Base-by-base conservation (phyloP, 225 moss, liverwort and hornwort species). In the Pleurozium schreberi region DNA sequence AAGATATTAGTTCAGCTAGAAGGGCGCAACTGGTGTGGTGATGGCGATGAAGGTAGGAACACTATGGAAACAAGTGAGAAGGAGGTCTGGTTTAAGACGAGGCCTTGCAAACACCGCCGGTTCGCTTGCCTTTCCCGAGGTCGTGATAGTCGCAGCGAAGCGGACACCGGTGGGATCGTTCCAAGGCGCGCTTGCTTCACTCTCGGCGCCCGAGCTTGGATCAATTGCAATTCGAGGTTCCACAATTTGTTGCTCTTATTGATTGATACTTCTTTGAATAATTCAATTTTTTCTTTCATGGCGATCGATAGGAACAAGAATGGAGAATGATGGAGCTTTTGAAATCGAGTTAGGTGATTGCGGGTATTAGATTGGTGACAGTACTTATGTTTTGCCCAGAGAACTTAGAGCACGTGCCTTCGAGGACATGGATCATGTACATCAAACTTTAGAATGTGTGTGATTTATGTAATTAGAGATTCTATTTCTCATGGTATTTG, bases 111-210 rank as follows among this genome's bases (percentile, higher is more conserved):
- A 55, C 42, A 66, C 52, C 83, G 88, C 91, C 52, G 70, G 58
- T 57, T 77, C 82, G 47, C 85, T 80, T 70, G 88, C 81, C 47
- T 84, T 91, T 74, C 90, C 91, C 20, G 97, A 96, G 84, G 96
- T 97, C 50, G 97, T 97, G 60, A 94, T 98, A 52, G 95, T 98
- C 18, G 98, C 95, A 50, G 97, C 98, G 34, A 97, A 96, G 94
- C 95, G 98, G n/a, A 97, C 98, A 68, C 96, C 98, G 16, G 81
- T 97, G 47, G 96, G 97, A 74, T 91, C 92, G 28, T 98, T 96
- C 89, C 93, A 94, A 85, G 98, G 98, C 63, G 90, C 92, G n/a
- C 94, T 98, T 33, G 93, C 98, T 79, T 93, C 95, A 25, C 92
- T 98, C 43, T 94, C 98, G 28, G 98, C 97, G 15, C 87, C 93